Evolutionary conservation across 306 rosid species (phyloP).

Genomic region (Abrus pulchellus): DNA sequence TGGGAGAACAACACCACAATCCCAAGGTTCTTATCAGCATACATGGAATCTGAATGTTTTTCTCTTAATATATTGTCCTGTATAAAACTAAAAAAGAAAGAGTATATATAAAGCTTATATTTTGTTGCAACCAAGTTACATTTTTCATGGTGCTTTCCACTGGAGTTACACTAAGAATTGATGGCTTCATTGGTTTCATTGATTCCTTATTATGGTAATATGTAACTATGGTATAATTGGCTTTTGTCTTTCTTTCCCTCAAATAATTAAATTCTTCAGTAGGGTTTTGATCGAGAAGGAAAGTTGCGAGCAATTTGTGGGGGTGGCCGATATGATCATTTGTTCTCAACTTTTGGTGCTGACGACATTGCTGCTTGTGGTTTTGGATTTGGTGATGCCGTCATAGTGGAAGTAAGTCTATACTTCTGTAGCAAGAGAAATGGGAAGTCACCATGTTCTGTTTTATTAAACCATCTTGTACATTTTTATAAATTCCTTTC

Average conservation of each 20-base stretch:
- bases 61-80: constrained; percentile 8
- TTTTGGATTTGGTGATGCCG: constrained; percentile 99
- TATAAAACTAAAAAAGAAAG: neutral
- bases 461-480: constrained; percentile 16
- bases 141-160: constrained; percentile 21
- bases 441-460: constrained; percentile 32
- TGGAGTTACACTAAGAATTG: constrained; percentile 30
- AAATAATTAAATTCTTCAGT: constrained; percentile 45
- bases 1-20: no score
- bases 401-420: constrained; percentile 86
- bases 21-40: no score
- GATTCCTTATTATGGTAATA: constrained; percentile 35
- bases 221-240: constrained; percentile 31
- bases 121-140: constrained; percentile 34
- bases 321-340: constrained; percentile 89
- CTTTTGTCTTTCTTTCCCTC: constrained; percentile 33
- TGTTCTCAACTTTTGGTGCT: constrained; percentile 95
- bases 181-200: constrained; percentile 1
- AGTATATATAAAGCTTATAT: constrained; percentile 1
- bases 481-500: constrained; percentile 35
- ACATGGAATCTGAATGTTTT: neutral
- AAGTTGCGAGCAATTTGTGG: constrained; percentile 99
- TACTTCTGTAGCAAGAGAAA: constrained; percentile 25
- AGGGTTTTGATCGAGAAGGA: constrained; percentile 96
- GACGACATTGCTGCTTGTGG: constrained; percentile 95